Base-by-base conservation (phyloP, 805 yeast species). In the Candida endomychidarum region DNA sequence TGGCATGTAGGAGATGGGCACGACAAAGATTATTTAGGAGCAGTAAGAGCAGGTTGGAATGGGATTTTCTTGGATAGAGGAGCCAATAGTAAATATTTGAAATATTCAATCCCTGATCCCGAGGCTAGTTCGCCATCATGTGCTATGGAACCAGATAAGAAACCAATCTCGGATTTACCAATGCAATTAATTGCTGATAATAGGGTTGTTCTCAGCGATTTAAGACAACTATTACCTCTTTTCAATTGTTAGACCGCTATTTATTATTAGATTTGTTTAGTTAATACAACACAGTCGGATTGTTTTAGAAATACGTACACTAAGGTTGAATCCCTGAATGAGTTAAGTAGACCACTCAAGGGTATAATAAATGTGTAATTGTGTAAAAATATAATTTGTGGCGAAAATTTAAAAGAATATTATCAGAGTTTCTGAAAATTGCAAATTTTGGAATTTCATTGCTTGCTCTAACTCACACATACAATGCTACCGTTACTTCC, bases 1-100 rank as follows among this genome's bases (percentile, higher is more conserved):
- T 82, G 85, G 86, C 91, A 83, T 54, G 60, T 82, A 34, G 91
- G 91, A 0, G 90, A 83, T 52, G 78, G 75, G 47, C 56, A 67
- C 25, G 59, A 58, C 6, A 76, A 77, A 37, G 91, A 83, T 53
- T 63, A 75, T 40, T 51, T 63, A 10, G 83, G 80, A 2, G 67
- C 81, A 0, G 55, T 63, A 12, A 55, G 58, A 18, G 70, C 81
- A 1, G 89, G 89, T 0, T 76, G 87, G 78, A 78, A 76, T 38
- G 79, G 83, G 4, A 61, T 83, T 0, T 58, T 76, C 17, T 40
- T 81, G 3, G 84, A 80, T 51, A 64, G 86, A 49, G 44, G 51
- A 7, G 43, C 44, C 9, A 21, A 22, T 5, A 49, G 53, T 31
- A 38, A 34, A 12, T 50, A 50, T 24, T 48, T 56, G 16, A 40